These are phyloP conservation scores for Psidium guajava DNA, from an alignment of 345 rosid genomes.

Conservation along the genomic window DNA sequence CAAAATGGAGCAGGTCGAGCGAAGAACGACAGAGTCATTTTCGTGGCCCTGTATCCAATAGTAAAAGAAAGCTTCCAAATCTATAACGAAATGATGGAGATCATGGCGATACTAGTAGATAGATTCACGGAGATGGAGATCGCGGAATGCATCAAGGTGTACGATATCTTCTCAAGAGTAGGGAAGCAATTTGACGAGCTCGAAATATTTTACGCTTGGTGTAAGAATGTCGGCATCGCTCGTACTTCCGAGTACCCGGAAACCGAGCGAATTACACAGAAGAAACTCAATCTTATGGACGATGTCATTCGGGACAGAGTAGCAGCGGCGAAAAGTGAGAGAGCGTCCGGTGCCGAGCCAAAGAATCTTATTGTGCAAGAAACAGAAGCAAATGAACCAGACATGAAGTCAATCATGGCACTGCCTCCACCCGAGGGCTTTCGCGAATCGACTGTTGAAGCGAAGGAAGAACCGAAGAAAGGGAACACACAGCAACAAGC, in stretches of 20 bases:
- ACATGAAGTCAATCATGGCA: constrained; percentile 43
- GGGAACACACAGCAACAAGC: constrained; percentile 18
- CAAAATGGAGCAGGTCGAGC: constrained; percentile 38
- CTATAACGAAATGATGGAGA: constrained; percentile 57
- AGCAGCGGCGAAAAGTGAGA: constrained; percentile 19
- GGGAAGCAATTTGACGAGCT: constrained; percentile 70
- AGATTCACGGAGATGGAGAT: constrained; percentile 68
- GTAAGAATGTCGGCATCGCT: constrained; percentile 54
- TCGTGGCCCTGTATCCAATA: constrained; percentile 58
- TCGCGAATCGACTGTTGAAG: constrained; percentile 4
- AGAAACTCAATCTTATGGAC: constrained; percentile 76
- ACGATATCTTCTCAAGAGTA: constrained; percentile 49
- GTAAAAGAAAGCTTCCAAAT: constrained; percentile 74
- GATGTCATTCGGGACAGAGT: constrained; percentile 69
- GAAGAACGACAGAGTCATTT: constrained; percentile 53
- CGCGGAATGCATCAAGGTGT: constrained; percentile 47
- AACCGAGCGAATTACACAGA: constrained; percentile 59
- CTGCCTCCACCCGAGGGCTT: constrained; percentile 44
- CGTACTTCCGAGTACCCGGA: constrained; percentile 77
- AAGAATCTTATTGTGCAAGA: constrained; percentile 15
- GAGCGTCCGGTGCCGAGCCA: background rate
- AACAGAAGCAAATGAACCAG: constrained; percentile 18
- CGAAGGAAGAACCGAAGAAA: constrained; percentile 6
- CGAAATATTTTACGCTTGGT: constrained; percentile 55
- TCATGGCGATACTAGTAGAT: constrained; percentile 47